phyloP scores from a whole-genome alignment of 2,329 filamentous ascomycete species.

The Madurella fahalii region DNA sequence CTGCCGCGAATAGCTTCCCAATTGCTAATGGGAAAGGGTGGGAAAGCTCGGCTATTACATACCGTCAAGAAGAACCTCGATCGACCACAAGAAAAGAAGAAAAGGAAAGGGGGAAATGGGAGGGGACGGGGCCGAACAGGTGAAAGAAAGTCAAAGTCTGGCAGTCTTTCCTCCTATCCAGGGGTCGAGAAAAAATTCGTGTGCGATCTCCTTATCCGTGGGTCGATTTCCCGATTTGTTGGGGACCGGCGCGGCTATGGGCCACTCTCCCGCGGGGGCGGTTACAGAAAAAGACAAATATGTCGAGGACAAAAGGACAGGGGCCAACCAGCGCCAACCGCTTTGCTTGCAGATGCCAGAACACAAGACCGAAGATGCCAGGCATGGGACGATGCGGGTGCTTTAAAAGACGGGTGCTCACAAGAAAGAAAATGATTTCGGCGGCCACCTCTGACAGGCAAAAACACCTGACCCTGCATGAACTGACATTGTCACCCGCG shows the following conservation, averaged over 20 bases:
- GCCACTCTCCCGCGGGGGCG: not conserved
- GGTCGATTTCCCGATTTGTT: slow-evolving; percentile 26
- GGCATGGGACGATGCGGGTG: not conserved
- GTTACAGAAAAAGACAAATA: too few species aligned
- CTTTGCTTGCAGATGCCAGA: not conserved
- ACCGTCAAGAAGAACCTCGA: slow-evolving; percentile 13
- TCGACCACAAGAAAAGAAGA: slow-evolving; percentile 9
- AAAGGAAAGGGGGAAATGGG: slow-evolving; percentile 1
- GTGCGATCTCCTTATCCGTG: slow-evolving; percentile 20
- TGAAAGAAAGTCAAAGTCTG: slow-evolving; percentile 7
- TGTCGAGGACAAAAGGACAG: not conserved
- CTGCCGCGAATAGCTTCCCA: not conserved
- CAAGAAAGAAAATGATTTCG: not conserved
- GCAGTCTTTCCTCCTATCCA: slow-evolving; percentile 8
- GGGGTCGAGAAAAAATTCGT: slow-evolving; percentile 19
- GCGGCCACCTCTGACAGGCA: not conserved
- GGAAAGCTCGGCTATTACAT: not conserved
- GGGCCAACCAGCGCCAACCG: not conserved
- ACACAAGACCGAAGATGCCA: not conserved
- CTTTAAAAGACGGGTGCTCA: not conserved
- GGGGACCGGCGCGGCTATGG: slow-evolving; percentile 13
- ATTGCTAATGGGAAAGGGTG: not conserved
- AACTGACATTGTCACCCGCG: not conserved
- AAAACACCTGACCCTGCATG: not conserved
- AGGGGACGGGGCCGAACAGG: slow-evolving; percentile 1